phyloP scores from a whole-genome alignment of 116 monocot species.

The Dioscorea cayenensis region DNA sequence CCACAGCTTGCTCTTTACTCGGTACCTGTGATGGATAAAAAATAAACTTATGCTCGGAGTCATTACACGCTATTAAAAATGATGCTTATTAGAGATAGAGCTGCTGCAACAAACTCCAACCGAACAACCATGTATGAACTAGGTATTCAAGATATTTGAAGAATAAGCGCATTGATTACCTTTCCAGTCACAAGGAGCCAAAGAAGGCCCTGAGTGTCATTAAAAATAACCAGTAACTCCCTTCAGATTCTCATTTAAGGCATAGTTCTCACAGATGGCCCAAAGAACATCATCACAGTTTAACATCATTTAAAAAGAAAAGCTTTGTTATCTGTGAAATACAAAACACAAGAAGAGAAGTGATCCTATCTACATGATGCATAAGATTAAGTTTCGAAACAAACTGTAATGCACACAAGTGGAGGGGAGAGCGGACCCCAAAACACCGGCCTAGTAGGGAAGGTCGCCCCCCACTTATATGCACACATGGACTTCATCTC shows the following conservation, averaged over 20 bases:
- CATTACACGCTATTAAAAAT: not conserved
- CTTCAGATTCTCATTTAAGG: not conserved
- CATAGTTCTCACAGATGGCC: not conserved
- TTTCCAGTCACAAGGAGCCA: conserved; percentile 99
- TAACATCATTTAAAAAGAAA: not conserved
- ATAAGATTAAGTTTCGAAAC: not conserved
- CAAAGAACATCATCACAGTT: not conserved
- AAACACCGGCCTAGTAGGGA: no score
- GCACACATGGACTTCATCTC: no score
- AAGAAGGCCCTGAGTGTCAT: conserved; percentile 64
- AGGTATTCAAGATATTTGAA: not conserved
- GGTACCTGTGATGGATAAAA: conserved; percentile 57
- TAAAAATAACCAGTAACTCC: not conserved
- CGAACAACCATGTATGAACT: not conserved
- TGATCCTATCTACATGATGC: not conserved
- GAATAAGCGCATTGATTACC: conserved; percentile 23
- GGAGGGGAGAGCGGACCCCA: no score
- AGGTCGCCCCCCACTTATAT: no score
- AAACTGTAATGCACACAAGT: no score
- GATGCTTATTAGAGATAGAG: no score
- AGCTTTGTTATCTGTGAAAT: not conserved
- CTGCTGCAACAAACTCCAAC: not conserved
- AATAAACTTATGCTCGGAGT: not conserved
- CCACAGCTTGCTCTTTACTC: conserved; percentile 81
- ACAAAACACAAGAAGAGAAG: not conserved